Conservation (phyloP, 177 flowering plant genomes). For the Vitis hybrid region DNA sequence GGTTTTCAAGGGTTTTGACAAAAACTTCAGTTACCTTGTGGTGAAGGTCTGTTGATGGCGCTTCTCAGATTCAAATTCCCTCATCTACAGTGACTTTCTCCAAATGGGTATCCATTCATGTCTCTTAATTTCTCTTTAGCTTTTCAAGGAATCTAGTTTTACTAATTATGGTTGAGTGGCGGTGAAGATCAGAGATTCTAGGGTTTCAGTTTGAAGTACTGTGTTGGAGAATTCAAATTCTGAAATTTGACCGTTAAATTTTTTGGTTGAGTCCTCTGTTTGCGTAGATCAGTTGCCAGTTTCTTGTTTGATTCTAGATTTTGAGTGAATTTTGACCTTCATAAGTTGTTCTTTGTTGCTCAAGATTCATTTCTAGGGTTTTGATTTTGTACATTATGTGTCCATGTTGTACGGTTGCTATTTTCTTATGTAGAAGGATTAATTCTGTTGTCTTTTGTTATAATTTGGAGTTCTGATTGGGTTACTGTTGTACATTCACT, state of each 20-base stretch:
- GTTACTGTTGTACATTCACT: background rate
- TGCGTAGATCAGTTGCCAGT: too few species aligned
- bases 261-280: too few species aligned
- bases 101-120: conserved; percentile 6
- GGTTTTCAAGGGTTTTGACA: conserved; percentile 19
- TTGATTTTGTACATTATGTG: background rate
- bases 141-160: background rate
- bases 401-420: background rate
- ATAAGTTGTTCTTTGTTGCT: too few species aligned
- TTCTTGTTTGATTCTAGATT: too few species aligned
- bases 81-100: background rate
- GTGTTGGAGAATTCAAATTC: too few species aligned
- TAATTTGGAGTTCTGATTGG: background rate
- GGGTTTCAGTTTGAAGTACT: too few species aligned
- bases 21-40: conserved; percentile 13
- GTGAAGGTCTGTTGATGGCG: conserved; percentile 10
- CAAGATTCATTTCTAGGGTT: background rate
- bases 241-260: too few species aligned
- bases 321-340: too few species aligned
- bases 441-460: background rate
- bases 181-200: too few species aligned
- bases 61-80: conserved; percentile 31
- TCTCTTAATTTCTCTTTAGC: background rate
- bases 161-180: background rate
- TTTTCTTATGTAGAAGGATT: background rate